Conservation (phyloP, 164 flowering plant species). For the Stephania cephalantha region DNA sequence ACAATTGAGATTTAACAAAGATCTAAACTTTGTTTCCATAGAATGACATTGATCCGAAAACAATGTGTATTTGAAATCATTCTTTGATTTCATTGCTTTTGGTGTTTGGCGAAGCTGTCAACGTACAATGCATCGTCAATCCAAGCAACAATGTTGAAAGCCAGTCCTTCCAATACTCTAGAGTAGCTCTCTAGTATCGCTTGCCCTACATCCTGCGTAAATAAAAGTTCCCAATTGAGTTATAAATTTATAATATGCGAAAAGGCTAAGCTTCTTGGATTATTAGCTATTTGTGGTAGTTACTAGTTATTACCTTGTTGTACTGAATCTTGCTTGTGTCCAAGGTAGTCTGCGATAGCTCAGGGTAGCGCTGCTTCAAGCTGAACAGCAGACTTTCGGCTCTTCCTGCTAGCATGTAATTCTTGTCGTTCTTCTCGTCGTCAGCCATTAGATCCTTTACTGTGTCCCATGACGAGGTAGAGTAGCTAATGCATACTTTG, state of each 20-base stretch:
- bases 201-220: slow-evolving; percentile 87
- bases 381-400: slow-evolving; percentile 64
- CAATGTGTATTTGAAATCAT: slow-evolving; percentile 1
- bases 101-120: slow-evolving; percentile 40
- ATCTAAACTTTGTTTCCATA: not conserved
- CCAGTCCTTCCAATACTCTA: slow-evolving; percentile 90
- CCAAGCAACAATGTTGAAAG: slow-evolving; percentile 91
- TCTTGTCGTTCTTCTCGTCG: slow-evolving; percentile 79
- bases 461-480: slow-evolving; percentile 76
- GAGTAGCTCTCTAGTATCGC: slow-evolving; percentile 92
- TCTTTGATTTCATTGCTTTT: slow-evolving; percentile 18
- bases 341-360: slow-evolving; percentile 78
- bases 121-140: slow-evolving; percentile 74
- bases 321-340: slow-evolving; percentile 86
- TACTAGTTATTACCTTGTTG: slow-evolving; percentile 42
- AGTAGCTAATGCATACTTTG: slow-evolving; percentile 53
- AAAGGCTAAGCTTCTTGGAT: not conserved
- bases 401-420: slow-evolving; percentile 59
- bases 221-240: slow-evolving; percentile 4
- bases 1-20: not conserved
- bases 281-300: not conserved
- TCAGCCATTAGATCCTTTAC: slow-evolving; percentile 74
- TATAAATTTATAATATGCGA: not conserved
- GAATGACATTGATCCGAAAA: slow-evolving; percentile 8
- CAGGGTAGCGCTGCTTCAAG: slow-evolving; percentile 87